A percentile compares a stretch with the other conserved stretches of the same genome.
These are phyloP conservation scores for Quillaja saponaria DNA, from an alignment of 306 rosid genomes.

Conservation along the genomic window DNA sequence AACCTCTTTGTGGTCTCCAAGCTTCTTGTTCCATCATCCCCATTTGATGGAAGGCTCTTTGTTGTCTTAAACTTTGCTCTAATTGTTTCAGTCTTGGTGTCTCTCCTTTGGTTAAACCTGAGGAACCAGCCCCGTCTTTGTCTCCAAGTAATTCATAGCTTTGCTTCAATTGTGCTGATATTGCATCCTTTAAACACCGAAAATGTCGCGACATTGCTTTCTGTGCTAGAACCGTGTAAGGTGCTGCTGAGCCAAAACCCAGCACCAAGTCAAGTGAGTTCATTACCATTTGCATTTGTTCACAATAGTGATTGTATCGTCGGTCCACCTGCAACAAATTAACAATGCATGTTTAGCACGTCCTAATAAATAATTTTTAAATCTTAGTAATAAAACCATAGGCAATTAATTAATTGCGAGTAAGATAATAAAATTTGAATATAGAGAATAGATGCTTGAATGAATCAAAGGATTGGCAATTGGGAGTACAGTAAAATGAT, in stretches of 20 bases:
- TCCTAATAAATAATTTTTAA: not conserved
- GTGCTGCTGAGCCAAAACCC: slow-evolving; percentile 93
- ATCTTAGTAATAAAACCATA: too few relatives aligned
- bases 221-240: slow-evolving; percentile 89
- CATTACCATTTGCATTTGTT: slow-evolving; percentile 96
- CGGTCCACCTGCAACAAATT: slow-evolving; percentile 68
- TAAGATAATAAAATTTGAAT: too few relatives aligned
- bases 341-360: not conserved
- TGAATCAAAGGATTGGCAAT: slow-evolving; percentile 22
- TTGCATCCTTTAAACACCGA: slow-evolving; percentile 88
- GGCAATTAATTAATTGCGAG: too few relatives aligned
- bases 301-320: slow-evolving; percentile 89
- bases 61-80: slow-evolving; percentile 88
- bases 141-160: slow-evolving; percentile 83
- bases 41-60: slow-evolving; percentile 90
- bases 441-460: slow-evolving; percentile 32
- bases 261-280: slow-evolving; percentile 86
- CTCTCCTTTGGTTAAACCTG: slow-evolving; percentile 93
- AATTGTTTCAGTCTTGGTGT: slow-evolving; percentile 87
- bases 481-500: slow-evolving; percentile 27
- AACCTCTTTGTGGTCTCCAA: slow-evolving; percentile 97
- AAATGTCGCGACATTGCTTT: slow-evolving; percentile 97
- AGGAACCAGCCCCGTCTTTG: slow-evolving; percentile 68
- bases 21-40: slow-evolving; percentile 99
- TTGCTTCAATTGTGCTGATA: slow-evolving; percentile 65